A percentile compares a stretch with the other conserved stretches of the same genome.
Evolutionary conservation across 257 asterid species (phyloP).

Genomic region (Solanum chiquidenum): DNA sequence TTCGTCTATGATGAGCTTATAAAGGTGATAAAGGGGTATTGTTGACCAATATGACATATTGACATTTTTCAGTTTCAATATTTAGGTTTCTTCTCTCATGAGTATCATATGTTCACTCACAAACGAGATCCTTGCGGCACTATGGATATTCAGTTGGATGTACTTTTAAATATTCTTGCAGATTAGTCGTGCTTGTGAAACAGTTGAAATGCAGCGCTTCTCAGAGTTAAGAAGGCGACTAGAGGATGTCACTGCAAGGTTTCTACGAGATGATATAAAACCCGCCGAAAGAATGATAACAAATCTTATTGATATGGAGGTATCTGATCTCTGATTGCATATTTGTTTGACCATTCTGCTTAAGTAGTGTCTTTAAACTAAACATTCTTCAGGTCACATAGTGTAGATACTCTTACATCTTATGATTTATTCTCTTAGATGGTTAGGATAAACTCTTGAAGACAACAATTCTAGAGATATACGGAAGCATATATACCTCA

Average conservation of each 20-base stretch:
- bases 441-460: background rate
- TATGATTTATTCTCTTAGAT: background rate
- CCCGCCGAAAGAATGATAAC: conserved; percentile 87
- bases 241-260: conserved; percentile 65
- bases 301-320: conserved; percentile 86
- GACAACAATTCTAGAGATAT: background rate
- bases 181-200: conserved; percentile 86
- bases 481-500: background rate
- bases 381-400: background rate
- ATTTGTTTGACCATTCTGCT: background rate
- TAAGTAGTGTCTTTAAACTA: background rate
- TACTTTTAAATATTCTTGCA: conserved; percentile 6
- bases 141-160: background rate
- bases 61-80: background rate
- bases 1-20: conserved; percentile 86
- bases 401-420: background rate
- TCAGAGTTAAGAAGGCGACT: conserved; percentile 59
- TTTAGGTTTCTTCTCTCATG: background rate
- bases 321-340: conserved; percentile 7
- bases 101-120: background rate
- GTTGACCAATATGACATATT: background rate
- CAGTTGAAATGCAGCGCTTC: conserved; percentile 74
- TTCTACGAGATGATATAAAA: conserved; percentile 71
- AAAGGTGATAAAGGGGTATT: conserved; percentile 38
- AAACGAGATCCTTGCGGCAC: background rate